Evolutionary conservation across 2,329 filamentous ascomycete species (phyloP), one percentile per base, ranked within the genome.

Genomic region (Talaromyces sp.): DNA sequence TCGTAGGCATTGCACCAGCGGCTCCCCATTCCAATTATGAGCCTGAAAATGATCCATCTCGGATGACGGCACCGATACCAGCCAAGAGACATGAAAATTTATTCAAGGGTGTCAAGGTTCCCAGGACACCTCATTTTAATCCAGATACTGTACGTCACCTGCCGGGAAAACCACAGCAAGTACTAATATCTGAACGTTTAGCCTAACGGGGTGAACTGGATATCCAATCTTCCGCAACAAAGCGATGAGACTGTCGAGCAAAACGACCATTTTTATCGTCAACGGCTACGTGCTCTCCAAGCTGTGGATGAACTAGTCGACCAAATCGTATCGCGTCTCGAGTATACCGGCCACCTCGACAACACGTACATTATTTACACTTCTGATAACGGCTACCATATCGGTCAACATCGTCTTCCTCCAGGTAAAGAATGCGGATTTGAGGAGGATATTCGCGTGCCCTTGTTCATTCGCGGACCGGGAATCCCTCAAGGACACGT

Each of bases 121-220:
- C 88, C 0, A 77, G 88, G 9, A 85, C 81, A 0, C 74, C 78
- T 0, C 84, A 85, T 68, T 91, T 90, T 72, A 91, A 91, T 65
- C 87, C 88, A 0, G 79, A 84, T 2, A 73, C 77, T 63, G 82
- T 83, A 70, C 29, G 57, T 51, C 2, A 12, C 19, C 17, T 17
- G 0, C 1, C 12, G 12, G 3, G 29, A 21, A 17, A n/a, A 59
- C 12, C 26, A 12, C 29, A 24, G 27, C 19, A 48, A 9, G 5
- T 21, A 27, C 51, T 58, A 56, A 58, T 21, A 35, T 12, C 7
- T n/a, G 7, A 54, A 32, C 21, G 3, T 54, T 10, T 3, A 75
- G 67, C 71, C 76, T 9, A 77, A 74, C 51, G 76, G 79, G 5
- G 79, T 75, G 0, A 77, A 74, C 56, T 83, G 80, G 80, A 69